phyloP scores from a whole-genome alignment of 257 asterid species.

The Lycium ferocissimum region DNA sequence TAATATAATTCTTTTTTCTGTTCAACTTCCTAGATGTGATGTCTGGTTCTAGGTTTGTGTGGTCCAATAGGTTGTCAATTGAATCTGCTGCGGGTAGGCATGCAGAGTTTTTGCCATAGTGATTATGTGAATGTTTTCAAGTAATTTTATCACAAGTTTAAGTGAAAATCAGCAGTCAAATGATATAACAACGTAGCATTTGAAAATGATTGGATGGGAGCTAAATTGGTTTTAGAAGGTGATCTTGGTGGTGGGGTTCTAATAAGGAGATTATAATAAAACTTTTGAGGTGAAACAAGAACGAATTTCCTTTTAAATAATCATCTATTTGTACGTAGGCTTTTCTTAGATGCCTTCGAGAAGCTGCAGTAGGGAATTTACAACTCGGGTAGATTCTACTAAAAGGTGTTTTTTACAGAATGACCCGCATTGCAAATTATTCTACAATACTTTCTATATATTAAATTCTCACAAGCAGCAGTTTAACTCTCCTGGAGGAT shows the following conservation, averaged over 20 bases:
- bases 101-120: neutral
- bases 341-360: neutral
- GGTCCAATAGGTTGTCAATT: slow-evolving; percentile 17
- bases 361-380: slow-evolving; percentile 1
- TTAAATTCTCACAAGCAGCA: neutral
- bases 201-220: neutral
- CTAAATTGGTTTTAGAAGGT: slow-evolving; percentile 9
- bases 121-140: neutral
- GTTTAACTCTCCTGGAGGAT: neutral
- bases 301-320: neutral
- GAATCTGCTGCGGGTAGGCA: slow-evolving; percentile 1
- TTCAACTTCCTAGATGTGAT: neutral
- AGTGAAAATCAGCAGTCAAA: slow-evolving; percentile 3
- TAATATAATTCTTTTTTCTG: neutral
- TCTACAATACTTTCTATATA: neutral
- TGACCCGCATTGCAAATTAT: neutral
- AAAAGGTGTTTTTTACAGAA: neutral
- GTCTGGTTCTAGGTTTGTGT: slow-evolving; percentile 4
- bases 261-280: slow-evolving; percentile 1
- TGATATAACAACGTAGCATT: neutral
- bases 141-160: neutral
- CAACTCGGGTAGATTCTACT: neutral
- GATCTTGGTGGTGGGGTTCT: neutral
- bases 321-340: neutral
- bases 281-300: slow-evolving; percentile 4